These are phyloP conservation scores for Yamagishiella unicocca DNA, from an alignment of 139 green algal genomes.

Conservation along the genomic window DNA sequence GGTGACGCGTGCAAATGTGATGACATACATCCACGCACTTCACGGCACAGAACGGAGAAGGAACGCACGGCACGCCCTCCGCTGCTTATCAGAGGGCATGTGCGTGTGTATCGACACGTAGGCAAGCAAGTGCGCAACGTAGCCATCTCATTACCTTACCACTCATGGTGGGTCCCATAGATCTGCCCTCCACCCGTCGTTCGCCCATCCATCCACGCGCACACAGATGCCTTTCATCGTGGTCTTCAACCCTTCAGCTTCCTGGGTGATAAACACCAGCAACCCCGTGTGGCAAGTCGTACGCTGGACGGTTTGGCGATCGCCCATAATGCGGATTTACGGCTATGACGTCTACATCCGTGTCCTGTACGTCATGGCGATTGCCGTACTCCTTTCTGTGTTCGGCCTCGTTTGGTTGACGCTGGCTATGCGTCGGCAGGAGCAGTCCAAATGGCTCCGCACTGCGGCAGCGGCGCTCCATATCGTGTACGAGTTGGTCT, in stretches of 20 bases:
- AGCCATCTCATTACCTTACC: too few species aligned
- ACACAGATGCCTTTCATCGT: conserved; percentile 17
- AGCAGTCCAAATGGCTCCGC: conserved; percentile 38
- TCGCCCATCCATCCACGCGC: background rate
- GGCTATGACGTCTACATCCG: background rate
- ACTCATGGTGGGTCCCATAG: too few species aligned
- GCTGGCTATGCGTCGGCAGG: conserved; percentile 4
- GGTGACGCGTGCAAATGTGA: too few species aligned
- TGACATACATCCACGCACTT: too few species aligned
- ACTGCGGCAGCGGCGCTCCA: background rate
- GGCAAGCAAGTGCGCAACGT: too few species aligned
- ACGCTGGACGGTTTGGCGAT: conserved; percentile 13
- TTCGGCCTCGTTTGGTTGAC: conserved; percentile 14
- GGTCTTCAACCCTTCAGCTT: conserved; percentile 14
- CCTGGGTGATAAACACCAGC: background rate
- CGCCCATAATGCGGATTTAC: conserved; percentile 26
- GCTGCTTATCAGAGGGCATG: too few species aligned
- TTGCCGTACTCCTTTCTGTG: background rate
- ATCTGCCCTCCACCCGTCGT: background rate
- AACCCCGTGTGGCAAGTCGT: conserved; percentile 39
- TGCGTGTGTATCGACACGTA: too few species aligned
- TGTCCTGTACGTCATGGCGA: conserved; percentile 7
- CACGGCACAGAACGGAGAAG: too few species aligned
- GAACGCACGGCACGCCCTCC: too few species aligned
- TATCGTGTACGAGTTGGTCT: conserved; percentile 27